Conservation (phyloP, 306 rosid species). For the Canavalia ensiformis region DNA sequence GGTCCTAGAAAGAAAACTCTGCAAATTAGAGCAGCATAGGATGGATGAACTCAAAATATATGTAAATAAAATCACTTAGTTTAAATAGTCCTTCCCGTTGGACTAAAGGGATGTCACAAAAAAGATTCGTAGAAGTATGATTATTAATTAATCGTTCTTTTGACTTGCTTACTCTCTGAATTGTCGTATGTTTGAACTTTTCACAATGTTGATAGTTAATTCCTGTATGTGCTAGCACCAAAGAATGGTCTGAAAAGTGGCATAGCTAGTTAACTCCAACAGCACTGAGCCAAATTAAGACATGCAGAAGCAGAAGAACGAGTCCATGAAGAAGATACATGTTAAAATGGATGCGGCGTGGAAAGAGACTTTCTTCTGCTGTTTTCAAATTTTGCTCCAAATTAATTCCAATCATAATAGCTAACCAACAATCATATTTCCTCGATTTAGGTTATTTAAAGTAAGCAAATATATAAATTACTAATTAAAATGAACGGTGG, state of each 20-base stretch:
- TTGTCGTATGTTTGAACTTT: conserved; percentile 25
- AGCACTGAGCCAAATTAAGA: not conserved
- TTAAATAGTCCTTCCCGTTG: not conserved
- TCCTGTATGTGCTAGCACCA: conserved; percentile 7
- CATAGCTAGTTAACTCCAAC: not conserved
- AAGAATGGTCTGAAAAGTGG: conserved; percentile 23
- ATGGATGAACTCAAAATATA: conserved; percentile 13
- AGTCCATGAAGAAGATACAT: not conserved
- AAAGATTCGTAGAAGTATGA: not conserved
- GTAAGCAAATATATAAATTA: too few relatives aligned
- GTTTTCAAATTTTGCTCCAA: not conserved
- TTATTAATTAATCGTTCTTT: not conserved
- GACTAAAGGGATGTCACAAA: not conserved
- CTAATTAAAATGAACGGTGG: too few relatives aligned
- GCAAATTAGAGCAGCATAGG: not conserved
- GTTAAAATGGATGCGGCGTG: not conserved
- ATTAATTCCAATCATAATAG: not conserved
- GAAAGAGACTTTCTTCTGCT: not conserved
- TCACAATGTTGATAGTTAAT: conserved; percentile 26
- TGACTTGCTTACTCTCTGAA: conserved; percentile 26
- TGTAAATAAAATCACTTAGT: conserved; percentile 1
- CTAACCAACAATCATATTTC: not conserved
- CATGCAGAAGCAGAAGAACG: conserved; percentile 17
- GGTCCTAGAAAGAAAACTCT: conserved; percentile 17
- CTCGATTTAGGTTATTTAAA: not conserved